Conservation (phyloP, 2,329 filamentous ascomycete species). For the Parascedosporium putredinis region DNA sequence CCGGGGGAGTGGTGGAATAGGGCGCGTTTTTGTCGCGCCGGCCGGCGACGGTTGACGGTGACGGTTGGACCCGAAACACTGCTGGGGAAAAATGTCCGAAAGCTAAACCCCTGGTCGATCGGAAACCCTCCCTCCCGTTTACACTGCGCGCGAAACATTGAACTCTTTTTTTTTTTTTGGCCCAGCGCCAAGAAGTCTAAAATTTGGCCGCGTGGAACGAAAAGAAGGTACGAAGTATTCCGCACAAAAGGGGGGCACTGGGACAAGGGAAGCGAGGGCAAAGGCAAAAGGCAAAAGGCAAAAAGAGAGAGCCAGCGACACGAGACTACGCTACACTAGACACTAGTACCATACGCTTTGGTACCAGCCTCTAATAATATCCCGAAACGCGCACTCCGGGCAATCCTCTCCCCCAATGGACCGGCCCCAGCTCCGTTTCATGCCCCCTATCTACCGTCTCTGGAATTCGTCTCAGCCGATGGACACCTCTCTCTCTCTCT, state of each 20-base stretch:
- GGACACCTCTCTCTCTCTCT: background rate
- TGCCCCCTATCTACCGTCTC: background rate
- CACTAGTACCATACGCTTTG: background rate
- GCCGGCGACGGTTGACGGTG: background rate
- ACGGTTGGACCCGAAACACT: background rate
- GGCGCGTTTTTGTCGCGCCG: background rate
- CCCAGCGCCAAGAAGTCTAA: background rate
- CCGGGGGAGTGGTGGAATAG: background rate
- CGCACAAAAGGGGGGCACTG: background rate
- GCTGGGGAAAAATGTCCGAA: background rate
- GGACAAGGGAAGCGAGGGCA: too few relatives aligned
- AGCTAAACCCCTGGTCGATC: background rate
- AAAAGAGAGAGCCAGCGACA: too few relatives aligned
- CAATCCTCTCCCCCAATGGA: background rate
- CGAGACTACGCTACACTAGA: background rate
- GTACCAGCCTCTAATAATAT: constrained; percentile 2
- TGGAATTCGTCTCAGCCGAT: background rate
- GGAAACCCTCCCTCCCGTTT: background rate
- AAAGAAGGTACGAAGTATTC: too few relatives aligned
- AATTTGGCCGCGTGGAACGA: background rate
- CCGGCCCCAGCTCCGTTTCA: background rate
- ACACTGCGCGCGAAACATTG: background rate
- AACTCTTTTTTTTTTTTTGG: too few relatives aligned
- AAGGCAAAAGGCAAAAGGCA: too few relatives aligned
- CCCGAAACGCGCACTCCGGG: background rate